Conservation (phyloP, 2,329 filamentous ascomycete species). For the Hymenoscyphus scutula region DNA sequence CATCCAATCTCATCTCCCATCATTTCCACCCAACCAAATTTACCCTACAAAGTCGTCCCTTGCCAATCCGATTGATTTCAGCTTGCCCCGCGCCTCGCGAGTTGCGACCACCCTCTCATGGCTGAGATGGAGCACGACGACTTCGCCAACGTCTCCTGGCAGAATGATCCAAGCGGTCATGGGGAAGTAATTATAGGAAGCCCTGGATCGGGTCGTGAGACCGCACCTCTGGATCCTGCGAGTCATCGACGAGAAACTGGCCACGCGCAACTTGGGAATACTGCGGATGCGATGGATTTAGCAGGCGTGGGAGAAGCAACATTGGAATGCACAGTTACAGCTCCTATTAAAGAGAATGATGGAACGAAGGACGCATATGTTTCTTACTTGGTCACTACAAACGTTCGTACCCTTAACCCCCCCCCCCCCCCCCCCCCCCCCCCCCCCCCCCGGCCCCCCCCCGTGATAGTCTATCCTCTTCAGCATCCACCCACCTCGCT, state of each 20-base stretch:
- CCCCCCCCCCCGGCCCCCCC: too few species aligned
- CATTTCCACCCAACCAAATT: not conserved
- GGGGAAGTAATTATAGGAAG: conserved; percentile 41
- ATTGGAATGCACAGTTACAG: conserved; percentile 78
- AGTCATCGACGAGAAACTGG: not conserved
- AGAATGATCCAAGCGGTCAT: conserved; percentile 55
- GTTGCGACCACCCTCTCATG: conserved; percentile 16
- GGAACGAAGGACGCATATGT: conserved; percentile 96
- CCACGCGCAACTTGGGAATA: conserved; percentile 33
- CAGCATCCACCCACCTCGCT: not conserved
- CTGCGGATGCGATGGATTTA: conserved; percentile 47
- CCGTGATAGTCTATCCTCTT: not conserved
- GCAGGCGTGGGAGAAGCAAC: conserved; percentile 67
- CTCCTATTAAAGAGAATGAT: conserved; percentile 91
- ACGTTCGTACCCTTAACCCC: conserved; percentile 68
- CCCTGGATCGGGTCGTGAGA: conserved; percentile 39
- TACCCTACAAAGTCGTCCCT: not conserved
- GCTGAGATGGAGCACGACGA: conserved; percentile 51
- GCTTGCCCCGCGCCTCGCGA: conserved; percentile 23
- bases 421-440: too few species aligned
- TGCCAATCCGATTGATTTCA: conserved; percentile 6
- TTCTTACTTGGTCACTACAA: conserved; percentile 89
- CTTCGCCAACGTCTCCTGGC: conserved; percentile 81
- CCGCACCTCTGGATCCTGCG: not conserved
- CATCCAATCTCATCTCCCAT: not conserved